Conservation (phyloP, 1,139 yeast genomes). For the Debaryomyces psychrophilus region DNA sequence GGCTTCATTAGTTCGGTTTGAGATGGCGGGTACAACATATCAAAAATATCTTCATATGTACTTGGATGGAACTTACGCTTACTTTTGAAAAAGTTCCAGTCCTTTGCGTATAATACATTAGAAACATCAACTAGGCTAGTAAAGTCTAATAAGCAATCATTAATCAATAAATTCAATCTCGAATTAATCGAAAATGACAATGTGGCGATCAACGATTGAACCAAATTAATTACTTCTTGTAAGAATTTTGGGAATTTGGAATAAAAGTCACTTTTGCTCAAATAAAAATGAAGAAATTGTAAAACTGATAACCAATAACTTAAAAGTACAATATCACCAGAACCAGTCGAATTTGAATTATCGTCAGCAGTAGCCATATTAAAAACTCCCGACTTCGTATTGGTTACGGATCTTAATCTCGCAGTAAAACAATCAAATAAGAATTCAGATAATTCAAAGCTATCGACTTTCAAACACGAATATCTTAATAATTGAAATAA, state of each 20-base stretch:
- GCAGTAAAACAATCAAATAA: constrained; percentile 64
- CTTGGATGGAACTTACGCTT: constrained; percentile 43
- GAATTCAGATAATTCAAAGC: constrained; percentile 57
- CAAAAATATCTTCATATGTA: constrained; percentile 68
- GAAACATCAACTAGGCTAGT: constrained; percentile 68
- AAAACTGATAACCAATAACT: constrained; percentile 76
- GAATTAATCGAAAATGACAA: constrained; percentile 67
- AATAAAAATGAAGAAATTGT: constrained; percentile 67
- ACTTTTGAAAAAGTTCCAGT: constrained; percentile 73
- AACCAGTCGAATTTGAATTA: constrained; percentile 31
- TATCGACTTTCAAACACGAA: constrained; percentile 58
- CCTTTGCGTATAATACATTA: constrained; percentile 63
- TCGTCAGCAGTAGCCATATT: constrained; percentile 43
- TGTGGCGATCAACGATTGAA: constrained; percentile 65
- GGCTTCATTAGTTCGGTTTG: constrained; percentile 68
- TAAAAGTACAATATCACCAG: constrained; percentile 67
- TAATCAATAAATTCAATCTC: constrained; percentile 57
- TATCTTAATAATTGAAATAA: constrained; percentile 68
- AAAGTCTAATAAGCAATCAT: constrained; percentile 65
- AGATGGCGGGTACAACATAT: constrained; percentile 74
- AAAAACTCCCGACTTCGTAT: constrained; percentile 62
- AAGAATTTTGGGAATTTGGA: constrained; percentile 55
- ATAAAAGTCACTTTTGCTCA: constrained; percentile 60
- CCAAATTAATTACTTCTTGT: constrained; percentile 60
- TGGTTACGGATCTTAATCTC: constrained; percentile 60